Conservation (phyloP, 2,329 filamentous ascomycete genomes). For the Hypocreales sp. region DNA sequence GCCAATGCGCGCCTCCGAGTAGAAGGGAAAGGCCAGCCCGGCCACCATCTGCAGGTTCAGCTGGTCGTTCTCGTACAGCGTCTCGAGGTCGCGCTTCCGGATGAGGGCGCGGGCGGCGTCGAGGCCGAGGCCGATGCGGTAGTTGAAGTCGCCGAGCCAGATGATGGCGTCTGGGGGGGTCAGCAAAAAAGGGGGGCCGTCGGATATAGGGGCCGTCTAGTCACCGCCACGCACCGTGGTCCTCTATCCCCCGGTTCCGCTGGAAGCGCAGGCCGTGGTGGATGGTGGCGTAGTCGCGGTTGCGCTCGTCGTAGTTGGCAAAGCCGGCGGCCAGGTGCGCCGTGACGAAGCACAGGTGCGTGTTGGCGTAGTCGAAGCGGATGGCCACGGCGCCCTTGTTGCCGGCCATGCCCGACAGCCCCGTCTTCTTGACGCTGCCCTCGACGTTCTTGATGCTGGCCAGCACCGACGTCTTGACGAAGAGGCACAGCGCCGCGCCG, state of each 20-base stretch:
- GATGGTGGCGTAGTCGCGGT: slow-evolving; percentile 84
- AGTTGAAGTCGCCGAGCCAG: slow-evolving; percentile 98
- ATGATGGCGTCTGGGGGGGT: slow-evolving; percentile 50
- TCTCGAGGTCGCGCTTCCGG: slow-evolving; percentile 55
- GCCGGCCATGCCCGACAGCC: slow-evolving; percentile 90
- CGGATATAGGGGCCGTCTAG: too few relatives aligned
- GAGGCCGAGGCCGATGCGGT: slow-evolving; percentile 74
- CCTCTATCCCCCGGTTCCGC: slow-evolving; percentile 75
- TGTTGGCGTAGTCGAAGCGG: slow-evolving; percentile 85
- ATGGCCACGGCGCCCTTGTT: slow-evolving; percentile 98
- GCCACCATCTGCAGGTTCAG: slow-evolving; percentile 94
- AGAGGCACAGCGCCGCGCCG: slow-evolving; percentile 82
- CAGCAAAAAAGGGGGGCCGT: too few relatives aligned
- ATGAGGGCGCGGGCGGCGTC: slow-evolving; percentile 66
- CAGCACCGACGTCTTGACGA: slow-evolving; percentile 66
- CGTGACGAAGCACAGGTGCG: slow-evolving; percentile 86
- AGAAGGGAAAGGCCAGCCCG: slow-evolving; percentile 77
- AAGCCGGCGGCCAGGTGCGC: slow-evolving; percentile 94
- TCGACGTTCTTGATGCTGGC: slow-evolving; percentile 90
- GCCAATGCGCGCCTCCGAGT: slow-evolving; percentile 74
- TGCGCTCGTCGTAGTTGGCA: slow-evolving; percentile 90
- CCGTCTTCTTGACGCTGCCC: slow-evolving; percentile 84
- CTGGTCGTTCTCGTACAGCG: slow-evolving; percentile 84
- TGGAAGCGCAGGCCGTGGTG: slow-evolving; percentile 80
- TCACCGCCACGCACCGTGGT: slow-evolving; percentile 71